Evolutionary conservation across 768 basidiomycete genomes (phyloP), one percentile per base, ranked within the genome.

Genomic region (Tubosaeta brunneosetosa): DNA sequence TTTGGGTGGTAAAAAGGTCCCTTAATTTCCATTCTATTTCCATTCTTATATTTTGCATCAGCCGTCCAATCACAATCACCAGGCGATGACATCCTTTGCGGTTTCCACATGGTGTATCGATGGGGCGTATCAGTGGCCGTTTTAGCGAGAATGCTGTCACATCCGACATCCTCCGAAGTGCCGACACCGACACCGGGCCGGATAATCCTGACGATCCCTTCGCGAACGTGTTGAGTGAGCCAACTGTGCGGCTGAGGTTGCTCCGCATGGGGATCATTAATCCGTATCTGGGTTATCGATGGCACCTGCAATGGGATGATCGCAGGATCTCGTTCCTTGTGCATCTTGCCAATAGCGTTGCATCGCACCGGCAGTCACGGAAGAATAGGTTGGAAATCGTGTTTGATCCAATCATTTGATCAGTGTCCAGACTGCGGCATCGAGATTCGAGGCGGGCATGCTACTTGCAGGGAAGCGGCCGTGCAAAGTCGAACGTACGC

Each of bases 161-260:
- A 33, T 63, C 66, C 64, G 66, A 62, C 49, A 37, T 56, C 59
- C 64, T 66, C 63, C 63, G 63, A 60, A 33, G 47, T 46, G 50
- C 27, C 34, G 42, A 19, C 22, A 26, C 27, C 37, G 34, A 19
- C 44, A 44, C 55, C 66, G 66, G 66, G 12, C 66, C 64, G 66
- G 57, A 38, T 56, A 52, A 55, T 52, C 65, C 57, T 66, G 67
- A 63, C 66, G 64, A 67, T 67, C 66, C 53, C 67, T 64, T 65
- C 64, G 60, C 62, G 65, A 65, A 64, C 25, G 50, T 13, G 50
- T 50, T 43, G 49, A 40, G 56, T 60, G 56, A 50, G 64, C 55
- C 57, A 64, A 52, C 29, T 40, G 50, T 41, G 49, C 43, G 51
- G 53, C 47, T 55, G 57, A 52, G 54, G 44, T 10, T 55, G 40